Conservation (phyloP, 192 early-diverging fungal species). For the Coemansia aciculifera region DNA sequence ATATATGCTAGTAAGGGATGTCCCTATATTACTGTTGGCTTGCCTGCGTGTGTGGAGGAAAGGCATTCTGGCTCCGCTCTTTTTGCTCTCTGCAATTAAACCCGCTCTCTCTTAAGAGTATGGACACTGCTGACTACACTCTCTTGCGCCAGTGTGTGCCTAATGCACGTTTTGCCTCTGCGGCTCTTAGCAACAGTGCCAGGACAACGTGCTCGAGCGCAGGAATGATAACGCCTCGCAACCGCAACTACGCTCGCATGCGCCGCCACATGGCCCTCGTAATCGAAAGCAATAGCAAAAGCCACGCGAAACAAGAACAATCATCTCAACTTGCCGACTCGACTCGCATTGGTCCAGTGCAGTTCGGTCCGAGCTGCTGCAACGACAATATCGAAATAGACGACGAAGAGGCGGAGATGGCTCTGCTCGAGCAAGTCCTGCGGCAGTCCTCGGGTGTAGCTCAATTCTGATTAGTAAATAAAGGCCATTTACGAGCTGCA, state of each 20-base stretch:
- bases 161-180: slow-evolving; percentile 8
- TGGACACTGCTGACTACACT: background rate
- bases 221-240: background rate
- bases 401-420: background rate
- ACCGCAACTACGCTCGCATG: slow-evolving; percentile 17
- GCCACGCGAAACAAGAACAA: background rate
- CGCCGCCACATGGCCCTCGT: slow-evolving; percentile 12
- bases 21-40: background rate
- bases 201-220: background rate
- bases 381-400: background rate
- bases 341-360: background rate
- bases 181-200: background rate
- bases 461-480: background rate
- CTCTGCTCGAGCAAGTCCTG: background rate
- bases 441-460: background rate
- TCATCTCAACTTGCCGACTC: background rate
- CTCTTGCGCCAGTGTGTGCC: slow-evolving; percentile 6
- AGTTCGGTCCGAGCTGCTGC: background rate
- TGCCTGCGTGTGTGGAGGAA: background rate
- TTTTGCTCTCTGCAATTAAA: background rate
- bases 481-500: slow-evolving; percentile 63
- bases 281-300: background rate
- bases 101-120: background rate
- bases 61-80: background rate
- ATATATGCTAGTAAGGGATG: background rate